Base-by-base conservation (phyloP, 2,329 filamentous ascomycete species). In the Penicillium hesseltinei region DNA sequence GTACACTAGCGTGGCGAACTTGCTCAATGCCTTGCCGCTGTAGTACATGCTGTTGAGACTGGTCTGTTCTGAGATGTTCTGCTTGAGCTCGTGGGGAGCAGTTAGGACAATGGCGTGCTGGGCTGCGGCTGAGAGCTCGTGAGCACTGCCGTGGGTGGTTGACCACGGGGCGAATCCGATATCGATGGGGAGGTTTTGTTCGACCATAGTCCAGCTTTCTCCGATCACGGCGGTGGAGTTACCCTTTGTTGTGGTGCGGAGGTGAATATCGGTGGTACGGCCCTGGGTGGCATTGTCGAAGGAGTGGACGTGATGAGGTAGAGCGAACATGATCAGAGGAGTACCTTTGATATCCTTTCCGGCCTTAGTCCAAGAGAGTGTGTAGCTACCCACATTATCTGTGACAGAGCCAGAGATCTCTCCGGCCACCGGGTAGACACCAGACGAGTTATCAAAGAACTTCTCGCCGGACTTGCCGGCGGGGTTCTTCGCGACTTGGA, bases 41-140 rank as follows among this genome's bases (percentile, higher is more conserved):
- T 88, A 97, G 75, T 97, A 97, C 86, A 96, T 92, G 38, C 91
- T 96, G 70, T 93, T 84, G 36, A 90, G 78, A 62, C 94, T 84
- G 5, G 86, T 85, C 68, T 94, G 88, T 0, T 78, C 77, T n/a
- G 79, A 74, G 74, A 97, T 90, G 70, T 92, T 82, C 73, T 94
- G 88, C 0, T 84, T 82, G 0, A 96, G 78, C 72, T 99, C 94
- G 21, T 80, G 82, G n/a, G 81, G 79, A 1, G 91, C 89, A 9
- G 87, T 79, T 1, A 81, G 78, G 36, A 78, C 76, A 55, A 95
- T 88, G 2, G 79, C 77, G 2, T 80, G 71, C 63, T 87, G 84
- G 1, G 85, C 83, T n/a, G 78, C 75, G 2, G 71, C 50, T 2
- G 78, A 73, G 49, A 84, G 66, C 25, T 61, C 66, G 49, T 73